Conservation (phyloP, 2,329 filamentous ascomycete species). For the Sclerotinia minor region DNA sequence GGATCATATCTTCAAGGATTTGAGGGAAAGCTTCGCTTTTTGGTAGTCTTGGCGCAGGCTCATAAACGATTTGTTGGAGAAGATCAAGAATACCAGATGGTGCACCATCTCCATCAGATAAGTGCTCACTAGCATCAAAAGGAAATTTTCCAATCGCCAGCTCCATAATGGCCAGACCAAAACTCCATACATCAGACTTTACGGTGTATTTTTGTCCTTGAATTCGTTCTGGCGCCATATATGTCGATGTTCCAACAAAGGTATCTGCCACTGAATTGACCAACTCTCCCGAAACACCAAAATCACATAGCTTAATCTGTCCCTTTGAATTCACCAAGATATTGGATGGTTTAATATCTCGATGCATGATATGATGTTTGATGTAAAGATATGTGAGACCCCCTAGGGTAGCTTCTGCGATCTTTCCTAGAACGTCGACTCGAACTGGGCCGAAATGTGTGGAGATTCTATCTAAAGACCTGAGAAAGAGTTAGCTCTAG, state of each 20-base stretch:
- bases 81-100: slow-evolving; percentile 95
- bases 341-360: slow-evolving; percentile 98
- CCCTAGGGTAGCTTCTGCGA: slow-evolving; percentile 90
- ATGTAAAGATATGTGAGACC: slow-evolving; percentile 94
- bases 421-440: slow-evolving; percentile 95
- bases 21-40: slow-evolving; percentile 97
- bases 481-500: slow-evolving; percentile 47
- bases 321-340: slow-evolving; percentile 93
- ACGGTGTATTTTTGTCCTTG: slow-evolving; percentile 97
- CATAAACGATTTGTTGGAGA: slow-evolving; percentile 94
- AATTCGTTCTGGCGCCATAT: slow-evolving; percentile 98
- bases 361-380: slow-evolving; percentile 96
- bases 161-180: slow-evolving; percentile 93
- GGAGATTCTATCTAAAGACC: slow-evolving; percentile 89
- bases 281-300: slow-evolving; percentile 96
- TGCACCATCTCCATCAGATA: slow-evolving; percentile 72
- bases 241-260: slow-evolving; percentile 97
- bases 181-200: slow-evolving; percentile 97
- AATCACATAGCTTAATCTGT: slow-evolving; percentile 96
- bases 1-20: slow-evolving; percentile 95
- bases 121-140: slow-evolving; percentile 73
- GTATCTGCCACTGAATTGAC: slow-evolving; percentile 98
- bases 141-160: slow-evolving; percentile 96
- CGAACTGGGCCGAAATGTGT: slow-evolving; percentile 93
- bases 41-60: slow-evolving; percentile 87